These are phyloP conservation scores for Penicillium sclerotiorum DNA, from an alignment of 2,329 filamentous ascomycete genomes.

Conservation along the genomic window DNA sequence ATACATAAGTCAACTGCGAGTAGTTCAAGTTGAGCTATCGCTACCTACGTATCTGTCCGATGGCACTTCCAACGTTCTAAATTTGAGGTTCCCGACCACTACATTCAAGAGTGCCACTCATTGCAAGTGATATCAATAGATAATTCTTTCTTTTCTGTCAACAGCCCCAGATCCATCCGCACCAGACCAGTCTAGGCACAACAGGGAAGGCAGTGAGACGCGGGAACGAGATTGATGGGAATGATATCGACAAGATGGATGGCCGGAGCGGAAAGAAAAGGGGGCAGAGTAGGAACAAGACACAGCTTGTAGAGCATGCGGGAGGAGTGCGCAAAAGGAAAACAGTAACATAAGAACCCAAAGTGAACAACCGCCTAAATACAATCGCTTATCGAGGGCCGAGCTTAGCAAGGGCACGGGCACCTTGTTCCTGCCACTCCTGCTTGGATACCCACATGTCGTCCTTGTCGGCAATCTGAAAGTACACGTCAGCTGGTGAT, in stretches of 20 bases:
- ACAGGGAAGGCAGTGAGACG: conserved; percentile 19
- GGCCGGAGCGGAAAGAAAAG: conserved; percentile 8
- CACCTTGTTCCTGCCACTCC: conserved; percentile 94
- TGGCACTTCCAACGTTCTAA: too few relatives aligned
- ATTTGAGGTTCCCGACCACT: too few relatives aligned
- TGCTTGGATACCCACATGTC: conserved; percentile 98
- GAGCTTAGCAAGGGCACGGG: conserved; percentile 84
- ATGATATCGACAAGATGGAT: conserved; percentile 16
- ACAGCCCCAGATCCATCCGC: conserved; percentile 21
- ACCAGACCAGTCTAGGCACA: conserved; percentile 29
- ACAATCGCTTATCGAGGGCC: conserved; percentile 70
- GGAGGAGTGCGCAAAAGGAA: conserved; percentile 15
- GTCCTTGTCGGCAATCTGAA: conserved; percentile 91
- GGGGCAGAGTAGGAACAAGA: conserved; percentile 8
- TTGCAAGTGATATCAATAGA: neutral
- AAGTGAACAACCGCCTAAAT: conserved; percentile 19
- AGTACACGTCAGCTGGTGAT: conserved; percentile 13
- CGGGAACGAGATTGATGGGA: conserved; percentile 13
- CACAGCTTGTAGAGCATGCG: conserved; percentile 27
- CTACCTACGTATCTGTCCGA: too few relatives aligned
- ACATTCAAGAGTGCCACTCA: too few relatives aligned
- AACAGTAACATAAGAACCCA: conserved; percentile 17
- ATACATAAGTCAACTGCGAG: too few relatives aligned
- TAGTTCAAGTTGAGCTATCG: too few relatives aligned
- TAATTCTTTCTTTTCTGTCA: conserved; percentile 21